Base-by-base conservation (phyloP, 192 early-diverging fungal genomes). In the Geosiphon pyriformis region DNA sequence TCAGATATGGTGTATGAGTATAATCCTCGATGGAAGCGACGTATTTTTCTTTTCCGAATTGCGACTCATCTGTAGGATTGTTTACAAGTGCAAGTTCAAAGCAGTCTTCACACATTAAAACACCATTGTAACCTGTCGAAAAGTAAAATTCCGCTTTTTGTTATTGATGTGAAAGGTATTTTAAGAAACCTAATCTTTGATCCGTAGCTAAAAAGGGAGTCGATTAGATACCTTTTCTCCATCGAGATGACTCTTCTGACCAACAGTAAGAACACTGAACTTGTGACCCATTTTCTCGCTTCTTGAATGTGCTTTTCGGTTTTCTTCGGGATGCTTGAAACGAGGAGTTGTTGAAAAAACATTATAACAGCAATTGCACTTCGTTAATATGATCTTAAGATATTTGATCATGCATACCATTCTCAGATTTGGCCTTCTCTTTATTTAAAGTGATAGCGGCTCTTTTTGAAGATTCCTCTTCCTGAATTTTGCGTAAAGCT, bases 81-180 rank as follows among this genome's bases (percentile, higher is more conserved):
- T 79, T 78, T 6, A 75, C 69, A 0, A 82, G 72, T 4, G 83
- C 84, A 12, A 83, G 64, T 27, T 78, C 67, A 64, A 85, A 90
- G 67, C 88, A 90, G 20, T 72, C 72, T 64, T 83, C 80, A 65
- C 88, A 90, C 86, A 90, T 86, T 2, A 87, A 70, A 4, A 90
- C 80, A 2, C 86, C 86, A 42, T 90, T 81, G 67, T 87, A 88
- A 3, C 88, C 88, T 82, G 59, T 23, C 11, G 12, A 25, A n/a
- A 48, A 30, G 18, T 51, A 55, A 37, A 12, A 47, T 1, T 4
- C 7, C 0, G 33, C n/a, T 17, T 31, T 37, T 25, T 33, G 33
- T 33, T 15, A 34, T 32, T 25, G 35, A 33, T 0, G 1, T 18
- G 2, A 46, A 15, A 1, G 11, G 25, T 37, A 29, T 26, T 34